Evolutionary conservation across 2,329 filamentous ascomycete genomes (phyloP).

Genomic region (Aspergillus oerlinghausenensis): DNA sequence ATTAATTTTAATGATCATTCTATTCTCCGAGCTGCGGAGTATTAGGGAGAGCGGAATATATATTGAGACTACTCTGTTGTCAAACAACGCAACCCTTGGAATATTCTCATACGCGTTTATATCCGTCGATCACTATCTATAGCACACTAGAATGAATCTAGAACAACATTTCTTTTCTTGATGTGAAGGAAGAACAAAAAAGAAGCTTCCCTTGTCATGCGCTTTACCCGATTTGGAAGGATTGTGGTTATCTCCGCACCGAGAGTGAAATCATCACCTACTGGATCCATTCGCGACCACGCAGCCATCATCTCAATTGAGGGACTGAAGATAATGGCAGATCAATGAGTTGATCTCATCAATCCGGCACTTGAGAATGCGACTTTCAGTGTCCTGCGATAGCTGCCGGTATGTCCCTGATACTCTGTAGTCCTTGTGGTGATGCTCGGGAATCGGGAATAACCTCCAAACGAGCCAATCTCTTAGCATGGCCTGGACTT

Average conservation of each 20-base stretch:
- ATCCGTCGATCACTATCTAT: not conserved
- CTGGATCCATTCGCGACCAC: not conserved
- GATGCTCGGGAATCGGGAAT: not conserved
- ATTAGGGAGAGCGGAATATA: too few relatives aligned
- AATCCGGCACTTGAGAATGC: constrained; percentile 17
- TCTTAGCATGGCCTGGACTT: not conserved
- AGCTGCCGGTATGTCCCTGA: constrained; percentile 26
- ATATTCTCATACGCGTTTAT: not conserved
- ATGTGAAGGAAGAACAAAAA: not conserved
- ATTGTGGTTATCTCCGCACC: not conserved
- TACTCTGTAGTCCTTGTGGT: not conserved
- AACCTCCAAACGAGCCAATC: not conserved
- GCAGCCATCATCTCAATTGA: not conserved
- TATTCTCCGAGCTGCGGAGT: not conserved
- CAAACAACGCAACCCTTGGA: not conserved
- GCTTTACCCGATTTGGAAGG: not conserved
- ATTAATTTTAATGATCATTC: not conserved
- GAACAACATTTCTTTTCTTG: not conserved
- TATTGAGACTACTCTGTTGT: not conserved
- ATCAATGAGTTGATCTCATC: not conserved
- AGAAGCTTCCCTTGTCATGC: not conserved
- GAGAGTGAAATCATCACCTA: not conserved
- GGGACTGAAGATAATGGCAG: not conserved
- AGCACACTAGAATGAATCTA: not conserved
- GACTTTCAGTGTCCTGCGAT: constrained; percentile 34